A percentile compares a stretch with the other conserved stretches of the same genome.
These are phyloP conservation scores for Mollisiaceae sp. DNA, from an alignment of 2,329 filamentous ascomycete genomes.

Conservation along the genomic window DNA sequence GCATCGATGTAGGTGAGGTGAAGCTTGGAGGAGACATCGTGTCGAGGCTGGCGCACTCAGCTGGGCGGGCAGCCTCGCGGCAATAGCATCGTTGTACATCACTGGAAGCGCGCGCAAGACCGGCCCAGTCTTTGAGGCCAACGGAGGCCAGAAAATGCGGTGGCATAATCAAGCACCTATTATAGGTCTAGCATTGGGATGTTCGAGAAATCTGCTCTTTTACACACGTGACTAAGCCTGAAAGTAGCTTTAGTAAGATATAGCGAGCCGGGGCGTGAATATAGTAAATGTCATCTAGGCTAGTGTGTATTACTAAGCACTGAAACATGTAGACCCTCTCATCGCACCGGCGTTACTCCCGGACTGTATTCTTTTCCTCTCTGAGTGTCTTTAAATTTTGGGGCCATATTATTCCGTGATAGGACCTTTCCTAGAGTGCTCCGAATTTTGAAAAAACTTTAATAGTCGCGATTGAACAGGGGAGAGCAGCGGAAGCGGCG, in stretches of 20 bases:
- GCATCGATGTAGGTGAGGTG: no score
- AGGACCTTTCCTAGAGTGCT: conserved; percentile 8
- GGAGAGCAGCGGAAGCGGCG: not conserved
- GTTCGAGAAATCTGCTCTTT: no score
- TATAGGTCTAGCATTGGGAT: no score
- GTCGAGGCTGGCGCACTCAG: conserved; percentile 12
- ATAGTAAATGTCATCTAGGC: conserved; percentile 21
- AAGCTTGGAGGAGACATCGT: conserved; percentile 6
- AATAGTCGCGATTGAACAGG: not conserved
- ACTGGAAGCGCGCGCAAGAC: no score
- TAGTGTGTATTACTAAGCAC: conserved; percentile 23
- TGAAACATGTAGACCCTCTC: conserved; percentile 18
- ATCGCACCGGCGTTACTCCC: conserved; percentile 12
- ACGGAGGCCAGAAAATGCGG: no score
- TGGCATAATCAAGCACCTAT: no score
- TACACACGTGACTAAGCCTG: conserved; percentile 15
- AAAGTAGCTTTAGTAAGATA: conserved; percentile 17
- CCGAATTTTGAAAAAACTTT: not conserved
- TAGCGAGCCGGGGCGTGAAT: conserved; percentile 18
- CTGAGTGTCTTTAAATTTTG: conserved; percentile 9
- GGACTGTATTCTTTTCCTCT: conserved; percentile 4
- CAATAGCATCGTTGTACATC: no score
- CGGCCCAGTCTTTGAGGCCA: no score
- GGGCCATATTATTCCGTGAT: conserved; percentile 1
- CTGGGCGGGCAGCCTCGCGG: conserved; percentile 27